Base-by-base conservation (phyloP, 1,284 basidiomycete genomes). In the Wolfiporia cocos region DNA sequence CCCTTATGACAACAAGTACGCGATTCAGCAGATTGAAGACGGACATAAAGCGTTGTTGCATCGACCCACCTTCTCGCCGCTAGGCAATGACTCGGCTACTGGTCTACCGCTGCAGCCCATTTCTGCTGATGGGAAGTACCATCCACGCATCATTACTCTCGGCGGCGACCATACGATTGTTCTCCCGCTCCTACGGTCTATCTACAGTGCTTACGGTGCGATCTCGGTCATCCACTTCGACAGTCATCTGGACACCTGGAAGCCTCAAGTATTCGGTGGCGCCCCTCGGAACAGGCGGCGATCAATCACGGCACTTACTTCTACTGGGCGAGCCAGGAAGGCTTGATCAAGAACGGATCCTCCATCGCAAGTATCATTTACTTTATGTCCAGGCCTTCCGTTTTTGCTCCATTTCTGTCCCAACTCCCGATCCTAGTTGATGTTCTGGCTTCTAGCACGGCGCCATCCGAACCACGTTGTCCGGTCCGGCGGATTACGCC, bases 221-320 rank as follows among this genome's bases (percentile, higher is more conserved):
- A 81, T 86, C 38, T 81, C 79, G 29, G 81, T 88, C 32, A 86
- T 89, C 37, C 85, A 89, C 61, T 87, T 89, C 56, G 86, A 89
- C 57, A 82, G 81, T 34, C 84, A 88, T 48, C 55, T 63, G 20
- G 81, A 83, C 53, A 83, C 86, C 4, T 86, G 81, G 83, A 84
- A 81, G 51, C 83, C 83, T 19, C 67, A 71, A 26, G 75, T 82
- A 10, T 85, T 85, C 54, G 81, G 81, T 17, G 82, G 81, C 4
- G 76, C 79, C 82, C 81, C 3, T 78, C 78, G 18, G 67, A 69
- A 0, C 78, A 81, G 47, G 81, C 81, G 1, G 75, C 76, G 23
- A 78, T 86, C 51, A 86, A 83, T 48, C 84, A 86, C 42, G 83
- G 83, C 15, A 86, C 83, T 5, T 86, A 85, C 63, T 87, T 87